Percentiles rank a stretch among this genome's conserved stretches.
These are phyloP conservation scores for Acanthamoeba royreba DNA, from an alignment of 208 protist species.

Conservation along the genomic window DNA sequence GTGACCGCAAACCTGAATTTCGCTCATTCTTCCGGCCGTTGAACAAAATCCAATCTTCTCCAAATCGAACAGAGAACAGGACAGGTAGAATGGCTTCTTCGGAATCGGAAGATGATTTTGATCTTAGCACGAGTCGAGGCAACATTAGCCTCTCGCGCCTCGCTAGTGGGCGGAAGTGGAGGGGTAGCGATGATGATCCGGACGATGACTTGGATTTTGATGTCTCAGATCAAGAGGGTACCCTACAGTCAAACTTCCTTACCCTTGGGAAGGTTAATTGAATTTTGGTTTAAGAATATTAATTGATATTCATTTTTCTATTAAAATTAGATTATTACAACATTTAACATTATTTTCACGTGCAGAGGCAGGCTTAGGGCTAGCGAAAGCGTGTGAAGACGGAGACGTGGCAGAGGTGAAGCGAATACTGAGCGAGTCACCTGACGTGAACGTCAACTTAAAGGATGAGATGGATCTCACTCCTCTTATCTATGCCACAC, in stretches of 20 bases:
- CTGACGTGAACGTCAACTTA: not conserved
- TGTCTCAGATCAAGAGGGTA: not conserved
- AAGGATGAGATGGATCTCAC: not conserved
- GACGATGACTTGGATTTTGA: not conserved
- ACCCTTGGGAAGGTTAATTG: too few species aligned
- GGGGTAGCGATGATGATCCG: not conserved
- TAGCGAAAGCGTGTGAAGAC: not conserved
- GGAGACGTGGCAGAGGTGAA: not conserved
- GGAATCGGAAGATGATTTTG: not conserved
- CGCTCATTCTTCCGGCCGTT: too few species aligned
- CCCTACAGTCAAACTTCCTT: too few species aligned
- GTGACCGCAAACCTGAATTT: too few species aligned
- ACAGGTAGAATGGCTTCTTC: not conserved
- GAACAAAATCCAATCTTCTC: too few species aligned
- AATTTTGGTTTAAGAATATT: too few species aligned
- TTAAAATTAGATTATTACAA: too few species aligned
- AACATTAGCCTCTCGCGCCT: not conserved
- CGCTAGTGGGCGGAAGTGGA: not conserved
- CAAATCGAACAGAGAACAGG: too few species aligned
- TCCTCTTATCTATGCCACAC: not conserved
- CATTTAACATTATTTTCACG: too few species aligned
- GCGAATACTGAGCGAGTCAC: not conserved
- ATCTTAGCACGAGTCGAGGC: not conserved
- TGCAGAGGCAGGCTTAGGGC: not conserved
- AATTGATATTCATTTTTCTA: not conserved